A percentile compares a stretch with the other conserved stretches of the same genome.
phyloP scores from a whole-genome alignment of 176 grass and related monocot species.

The Paspalum notatum region DNA sequence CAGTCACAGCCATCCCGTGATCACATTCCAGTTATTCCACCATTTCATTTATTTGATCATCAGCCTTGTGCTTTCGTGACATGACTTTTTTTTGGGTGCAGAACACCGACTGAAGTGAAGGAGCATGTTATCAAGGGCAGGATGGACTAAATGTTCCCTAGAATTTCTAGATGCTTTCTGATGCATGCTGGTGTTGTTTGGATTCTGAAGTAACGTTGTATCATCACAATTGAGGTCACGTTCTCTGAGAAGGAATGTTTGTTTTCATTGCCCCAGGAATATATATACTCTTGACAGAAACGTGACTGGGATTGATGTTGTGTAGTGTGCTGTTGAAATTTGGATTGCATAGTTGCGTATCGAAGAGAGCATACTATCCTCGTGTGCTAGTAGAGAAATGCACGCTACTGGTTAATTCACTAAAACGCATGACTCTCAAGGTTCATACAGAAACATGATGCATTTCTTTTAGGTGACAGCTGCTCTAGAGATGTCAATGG shows the following conservation, averaged over 20 bases:
- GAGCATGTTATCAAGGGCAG: constrained; percentile 84
- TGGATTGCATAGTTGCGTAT: not conserved
- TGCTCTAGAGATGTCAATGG: too few relatives aligned
- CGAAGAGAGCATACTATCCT: not conserved
- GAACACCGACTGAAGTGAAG: constrained; percentile 87
- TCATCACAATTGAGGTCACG: constrained; percentile 9
- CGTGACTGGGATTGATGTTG: not conserved
- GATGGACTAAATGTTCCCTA: constrained; percentile 68
- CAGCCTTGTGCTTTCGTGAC: constrained; percentile 2
- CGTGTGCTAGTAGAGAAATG: not conserved
- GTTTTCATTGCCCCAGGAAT: not conserved
- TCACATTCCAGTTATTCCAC: not conserved
- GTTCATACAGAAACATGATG: too few relatives aligned
- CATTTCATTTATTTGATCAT: not conserved
- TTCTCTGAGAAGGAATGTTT: constrained; percentile 12
- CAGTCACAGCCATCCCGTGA: not conserved
- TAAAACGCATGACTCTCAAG: too few relatives aligned
- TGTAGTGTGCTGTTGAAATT: not conserved
- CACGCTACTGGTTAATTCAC: too few relatives aligned
- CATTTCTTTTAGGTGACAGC: too few relatives aligned
- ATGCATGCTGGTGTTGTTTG: constrained; percentile 5
- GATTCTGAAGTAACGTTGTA: constrained; percentile 38
- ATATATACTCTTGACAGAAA: not conserved
- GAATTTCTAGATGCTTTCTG: constrained; percentile 1
- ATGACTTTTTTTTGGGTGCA: constrained; percentile 31